Conservation (phyloP, 352 stramenopile genomes). For the Elongisporangium anandrum region DNA sequence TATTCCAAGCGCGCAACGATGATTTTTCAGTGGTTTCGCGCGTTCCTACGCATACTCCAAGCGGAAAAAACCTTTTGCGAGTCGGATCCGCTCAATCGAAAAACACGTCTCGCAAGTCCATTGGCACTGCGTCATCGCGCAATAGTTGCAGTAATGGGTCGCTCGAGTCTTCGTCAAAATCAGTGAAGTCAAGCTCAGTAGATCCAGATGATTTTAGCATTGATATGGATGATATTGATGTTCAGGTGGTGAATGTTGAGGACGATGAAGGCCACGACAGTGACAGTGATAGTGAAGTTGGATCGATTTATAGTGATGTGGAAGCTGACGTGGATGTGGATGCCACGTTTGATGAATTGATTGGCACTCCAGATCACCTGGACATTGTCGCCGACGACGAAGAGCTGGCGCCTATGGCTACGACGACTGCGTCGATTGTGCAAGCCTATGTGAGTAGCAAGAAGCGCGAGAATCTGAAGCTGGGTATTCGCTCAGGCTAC, state of each 20-base stretch:
- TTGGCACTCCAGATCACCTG: slow-evolving; percentile 49
- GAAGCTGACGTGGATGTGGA: slow-evolving; percentile 85
- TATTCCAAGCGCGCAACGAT: slow-evolving; percentile 82
- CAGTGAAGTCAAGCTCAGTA: slow-evolving; percentile 25
- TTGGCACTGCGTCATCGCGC: slow-evolving; percentile 25
- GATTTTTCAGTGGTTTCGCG: slow-evolving; percentile 84
- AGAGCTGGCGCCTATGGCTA: slow-evolving; percentile 26
- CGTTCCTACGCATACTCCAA: slow-evolving; percentile 67
- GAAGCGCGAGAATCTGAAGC: slow-evolving; percentile 72
- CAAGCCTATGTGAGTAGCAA: slow-evolving; percentile 89
- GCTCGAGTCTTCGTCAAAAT: slow-evolving; percentile 36
- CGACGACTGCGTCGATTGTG: slow-evolving; percentile 36
- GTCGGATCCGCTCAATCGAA: slow-evolving; percentile 18
- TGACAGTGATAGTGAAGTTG: slow-evolving; percentile 47
- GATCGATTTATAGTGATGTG: slow-evolving; percentile 80
- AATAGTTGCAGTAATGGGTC: slow-evolving; percentile 32
- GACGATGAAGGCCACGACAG: slow-evolving; percentile 70
- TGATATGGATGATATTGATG: slow-evolving; percentile 73
- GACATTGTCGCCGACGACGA: slow-evolving; percentile 58
- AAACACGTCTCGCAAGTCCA: slow-evolving; percentile 36
- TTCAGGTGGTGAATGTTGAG: slow-evolving; percentile 69
- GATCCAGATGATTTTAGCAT: slow-evolving; percentile 38
- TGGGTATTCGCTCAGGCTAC: slow-evolving; percentile 75
- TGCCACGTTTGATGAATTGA: slow-evolving; percentile 82
- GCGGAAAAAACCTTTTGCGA: slow-evolving; percentile 46